Evolutionary conservation across 257 asterid species (phyloP), one percentile per base, ranked within the genome.

Genomic region (Petunia secreta): DNA sequence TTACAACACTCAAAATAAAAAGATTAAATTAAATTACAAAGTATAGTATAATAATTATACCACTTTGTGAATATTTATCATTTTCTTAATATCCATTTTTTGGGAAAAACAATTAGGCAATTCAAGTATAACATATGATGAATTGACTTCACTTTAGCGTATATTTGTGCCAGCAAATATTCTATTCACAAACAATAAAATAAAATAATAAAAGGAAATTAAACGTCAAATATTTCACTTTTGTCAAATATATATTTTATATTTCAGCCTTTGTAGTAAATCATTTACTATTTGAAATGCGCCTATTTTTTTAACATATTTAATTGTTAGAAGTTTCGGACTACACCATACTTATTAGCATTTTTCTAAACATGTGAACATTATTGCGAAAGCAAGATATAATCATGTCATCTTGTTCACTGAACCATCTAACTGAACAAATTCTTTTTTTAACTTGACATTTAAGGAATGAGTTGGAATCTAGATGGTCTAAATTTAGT

Each of bases 401-500:
- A 25, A 25, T 25, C 25, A 25, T 25, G 25, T 25, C 25, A 25
- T 25, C 25, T 25, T 25, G 25, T 25, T 25, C 25, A 25, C 25
- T 25, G 25, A 25, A 25, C 25, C 25, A 25, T 25, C 25, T 25
- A 25, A 25, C 25, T 25, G 25, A 25, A 25, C 25, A 25, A 25
- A 25, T 25, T 15, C n/a, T 41, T 54, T 54, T 11, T 8, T 68
- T 43, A 57, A 68, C 75, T 44, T 68, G 40, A 68, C 55, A 43
- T n/a, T 68, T 25, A 46, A 71, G 77, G 44, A 3, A 48, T 25
- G 60, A 46, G 77, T 25, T 71, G 77, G 25, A 48, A 71, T 48
- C 25, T 25, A 25, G n/a, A 25, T 8, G 43, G 55, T 46, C 43
- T 48, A 71, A 48, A 71, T 48, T 25, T 16, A 16, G 77, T 69